Percentiles rank a stretch among this genome's conserved stretches.
Conservation (phyloP, 176 grass and related monocot genomes). For the Stipa capillata region DNA sequence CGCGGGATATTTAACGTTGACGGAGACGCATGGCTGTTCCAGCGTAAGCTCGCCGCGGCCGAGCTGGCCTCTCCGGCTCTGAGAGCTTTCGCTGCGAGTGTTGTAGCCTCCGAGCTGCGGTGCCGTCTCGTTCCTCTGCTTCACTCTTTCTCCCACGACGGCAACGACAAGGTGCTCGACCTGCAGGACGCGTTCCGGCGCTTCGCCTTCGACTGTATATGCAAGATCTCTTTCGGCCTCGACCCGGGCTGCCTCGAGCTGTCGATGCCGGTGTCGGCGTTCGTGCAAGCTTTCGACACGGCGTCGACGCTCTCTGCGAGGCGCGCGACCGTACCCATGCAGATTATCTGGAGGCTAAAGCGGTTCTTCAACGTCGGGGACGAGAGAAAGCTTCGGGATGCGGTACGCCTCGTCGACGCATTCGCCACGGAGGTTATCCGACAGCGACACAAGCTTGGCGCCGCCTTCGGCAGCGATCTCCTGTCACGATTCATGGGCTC, state of each 20-base stretch:
- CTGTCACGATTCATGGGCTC: conserved; percentile 56
- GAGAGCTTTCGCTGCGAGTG: conserved; percentile 29
- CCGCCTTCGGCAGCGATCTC: conserved; percentile 51
- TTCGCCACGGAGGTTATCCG: conserved; percentile 63
- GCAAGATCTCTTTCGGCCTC: conserved; percentile 69
- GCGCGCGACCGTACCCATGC: conserved; percentile 44
- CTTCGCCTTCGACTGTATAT: conserved; percentile 82
- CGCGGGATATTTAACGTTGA: conserved; percentile 87
- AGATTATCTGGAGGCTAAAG: conserved; percentile 52
- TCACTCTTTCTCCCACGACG: conserved; percentile 7
- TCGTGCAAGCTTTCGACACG: conserved; percentile 47
- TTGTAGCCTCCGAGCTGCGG: conserved; percentile 48
- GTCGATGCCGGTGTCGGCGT: conserved; percentile 52
- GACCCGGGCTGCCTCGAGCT: conserved; percentile 61
- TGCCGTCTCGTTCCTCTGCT: conserved; percentile 62
- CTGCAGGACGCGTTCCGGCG: conserved; percentile 75
- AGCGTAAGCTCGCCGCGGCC: conserved; percentile 63
- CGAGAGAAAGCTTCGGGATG: conserved; percentile 39
- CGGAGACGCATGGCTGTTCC: conserved; percentile 61
- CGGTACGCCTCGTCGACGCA: conserved; percentile 49
- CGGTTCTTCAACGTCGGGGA: conserved; percentile 60
- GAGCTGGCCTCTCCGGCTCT: conserved; percentile 42
- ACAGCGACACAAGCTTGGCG: conserved; percentile 61
- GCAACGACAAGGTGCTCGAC: conserved; percentile 35
- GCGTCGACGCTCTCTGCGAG: conserved; percentile 63